Evolutionary conservation across 345 rosid genomes (phyloP).

Genomic region (Populus davidiana): DNA sequence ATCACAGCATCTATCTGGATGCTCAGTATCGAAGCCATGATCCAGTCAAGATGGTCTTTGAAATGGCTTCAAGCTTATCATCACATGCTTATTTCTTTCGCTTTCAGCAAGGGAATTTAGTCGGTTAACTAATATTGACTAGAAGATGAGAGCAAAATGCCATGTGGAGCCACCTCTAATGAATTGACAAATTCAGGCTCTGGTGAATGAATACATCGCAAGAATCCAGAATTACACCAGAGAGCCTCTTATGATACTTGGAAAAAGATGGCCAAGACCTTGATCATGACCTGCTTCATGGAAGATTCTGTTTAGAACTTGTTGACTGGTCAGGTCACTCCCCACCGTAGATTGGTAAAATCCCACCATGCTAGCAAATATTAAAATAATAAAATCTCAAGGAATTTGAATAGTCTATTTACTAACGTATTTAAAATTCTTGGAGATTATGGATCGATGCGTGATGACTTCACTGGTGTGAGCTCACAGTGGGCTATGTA

Average conservation of each 20-base stretch:
- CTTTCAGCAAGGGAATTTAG: constrained; percentile 1
- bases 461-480: neutral
- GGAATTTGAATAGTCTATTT: neutral
- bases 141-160: constrained; percentile 10
- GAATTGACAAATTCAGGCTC: constrained; percentile 16
- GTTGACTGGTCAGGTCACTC: constrained; percentile 16
- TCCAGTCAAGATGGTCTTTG: neutral
- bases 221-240: neutral
- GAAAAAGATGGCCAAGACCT: neutral
- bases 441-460: neutral
- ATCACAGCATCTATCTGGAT: neutral
- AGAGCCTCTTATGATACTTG: neutral
- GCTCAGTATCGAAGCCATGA: neutral
- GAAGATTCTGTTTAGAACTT: neutral
- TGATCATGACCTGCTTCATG: too few relatives aligned
- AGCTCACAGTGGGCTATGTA: neutral
- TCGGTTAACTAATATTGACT: constrained; percentile 40
- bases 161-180: constrained; percentile 9
- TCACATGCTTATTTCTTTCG: constrained; percentile 17
- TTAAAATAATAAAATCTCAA: neutral
- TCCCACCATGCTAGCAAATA: neutral
- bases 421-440: neutral
- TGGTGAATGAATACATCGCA: constrained; percentile 10
- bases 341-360: neutral
- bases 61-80: neutral